These are phyloP conservation scores for Phytophthora idaei DNA, from an alignment of 352 stramenopile species.

Conservation along the genomic window DNA sequence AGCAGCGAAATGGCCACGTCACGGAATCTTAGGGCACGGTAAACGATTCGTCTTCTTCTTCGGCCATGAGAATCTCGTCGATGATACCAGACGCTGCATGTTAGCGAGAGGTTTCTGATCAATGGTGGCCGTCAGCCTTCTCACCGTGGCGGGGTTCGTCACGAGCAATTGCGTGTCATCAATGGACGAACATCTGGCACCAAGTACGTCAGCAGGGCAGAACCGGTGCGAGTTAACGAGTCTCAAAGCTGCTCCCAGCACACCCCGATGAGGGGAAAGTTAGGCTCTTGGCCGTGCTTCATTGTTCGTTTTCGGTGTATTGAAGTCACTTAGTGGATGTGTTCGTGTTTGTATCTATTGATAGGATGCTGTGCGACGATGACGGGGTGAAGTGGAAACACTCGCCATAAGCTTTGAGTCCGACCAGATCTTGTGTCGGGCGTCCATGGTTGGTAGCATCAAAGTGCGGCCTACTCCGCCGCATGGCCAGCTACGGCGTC, in stretches of 20 bases:
- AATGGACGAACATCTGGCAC: neutral
- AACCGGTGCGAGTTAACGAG: slow-evolving; percentile 6
- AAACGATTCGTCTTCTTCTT: neutral
- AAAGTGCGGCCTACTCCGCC: neutral
- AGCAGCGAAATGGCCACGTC: slow-evolving; percentile 12
- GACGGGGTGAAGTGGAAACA: neutral
- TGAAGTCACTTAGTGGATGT: neutral
- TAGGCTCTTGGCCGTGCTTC: too few species aligned
- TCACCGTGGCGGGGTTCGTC: neutral
- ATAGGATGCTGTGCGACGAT: neutral
- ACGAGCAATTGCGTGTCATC: slow-evolving; percentile 7
- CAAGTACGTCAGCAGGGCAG: slow-evolving; percentile 14
- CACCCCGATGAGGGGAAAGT: too few species aligned
- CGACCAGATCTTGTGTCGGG: neutral
- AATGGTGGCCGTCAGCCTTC: too few species aligned
- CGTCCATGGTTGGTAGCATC: neutral
- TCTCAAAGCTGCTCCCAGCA: too few species aligned
- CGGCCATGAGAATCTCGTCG: neutral
- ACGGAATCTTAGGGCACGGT: neutral
- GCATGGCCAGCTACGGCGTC: neutral
- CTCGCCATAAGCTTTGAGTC: neutral
- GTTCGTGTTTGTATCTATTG: neutral
- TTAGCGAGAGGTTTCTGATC: neutral
- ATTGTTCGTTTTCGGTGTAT: neutral
- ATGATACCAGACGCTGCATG: neutral